Conservation (phyloP, 331 rosid species). For the Rosa hybrid region DNA sequence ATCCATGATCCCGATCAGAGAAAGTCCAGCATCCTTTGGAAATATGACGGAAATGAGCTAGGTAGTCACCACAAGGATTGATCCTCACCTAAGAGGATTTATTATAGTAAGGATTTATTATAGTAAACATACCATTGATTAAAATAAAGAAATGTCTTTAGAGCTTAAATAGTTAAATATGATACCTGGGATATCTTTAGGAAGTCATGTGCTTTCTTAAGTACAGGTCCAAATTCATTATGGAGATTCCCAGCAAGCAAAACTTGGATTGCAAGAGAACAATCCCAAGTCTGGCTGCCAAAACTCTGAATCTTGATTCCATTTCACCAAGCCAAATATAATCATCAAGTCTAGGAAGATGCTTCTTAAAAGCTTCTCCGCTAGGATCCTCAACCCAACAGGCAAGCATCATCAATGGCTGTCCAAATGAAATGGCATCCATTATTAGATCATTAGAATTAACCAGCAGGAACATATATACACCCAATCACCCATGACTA, state of each 20-base stretch:
- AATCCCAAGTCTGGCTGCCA: constrained; percentile 81
- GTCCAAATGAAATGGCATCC: too few relatives aligned
- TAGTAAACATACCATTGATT: too few relatives aligned
- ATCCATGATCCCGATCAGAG: constrained; percentile 81
- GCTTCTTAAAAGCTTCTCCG: too few relatives aligned
- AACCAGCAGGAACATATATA: too few relatives aligned
- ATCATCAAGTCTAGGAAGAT: too few relatives aligned
- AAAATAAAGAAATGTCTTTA: too few relatives aligned
- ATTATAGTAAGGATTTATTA: constrained; percentile 6
- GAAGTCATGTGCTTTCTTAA: constrained; percentile 63
- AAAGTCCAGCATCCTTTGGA: constrained; percentile 91
- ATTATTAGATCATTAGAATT: too few relatives aligned
- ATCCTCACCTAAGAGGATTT: constrained; percentile 30
- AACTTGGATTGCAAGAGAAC: constrained; percentile 64
- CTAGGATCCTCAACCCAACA: too few relatives aligned
- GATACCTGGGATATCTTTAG: constrained; percentile 64
- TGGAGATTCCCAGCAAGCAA: constrained; percentile 50
- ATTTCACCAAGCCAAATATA: constrained; percentile 61
- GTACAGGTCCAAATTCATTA: constrained; percentile 39
- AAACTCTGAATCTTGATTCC: constrained; percentile 68
- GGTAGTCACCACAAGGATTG: constrained; percentile 51
- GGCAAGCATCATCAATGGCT: too few relatives aligned
- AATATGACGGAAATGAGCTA: constrained; percentile 68
- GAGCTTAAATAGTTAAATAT: too few relatives aligned
- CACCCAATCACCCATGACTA: too few relatives aligned